phyloP scores from a whole-genome alignment of 1,284 basidiomycete species.

The Mycosarcoma mackinlayi region DNA sequence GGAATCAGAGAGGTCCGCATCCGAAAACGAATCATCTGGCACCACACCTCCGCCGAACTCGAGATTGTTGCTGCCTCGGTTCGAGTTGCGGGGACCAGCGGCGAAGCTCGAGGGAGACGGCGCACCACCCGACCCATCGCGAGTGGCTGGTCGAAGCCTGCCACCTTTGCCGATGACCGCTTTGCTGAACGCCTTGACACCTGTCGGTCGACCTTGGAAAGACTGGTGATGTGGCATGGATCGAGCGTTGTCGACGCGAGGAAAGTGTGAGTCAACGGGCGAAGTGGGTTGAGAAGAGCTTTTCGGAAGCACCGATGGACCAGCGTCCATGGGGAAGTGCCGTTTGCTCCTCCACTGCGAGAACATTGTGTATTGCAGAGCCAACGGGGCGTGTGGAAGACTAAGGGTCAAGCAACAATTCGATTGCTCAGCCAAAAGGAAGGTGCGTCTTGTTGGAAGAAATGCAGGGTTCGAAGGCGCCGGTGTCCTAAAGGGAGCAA shows the following conservation, averaged over 20 bases:
- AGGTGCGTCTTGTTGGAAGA: no score
- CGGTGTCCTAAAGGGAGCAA: no score
- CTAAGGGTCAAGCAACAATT: no score
- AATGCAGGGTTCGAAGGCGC: no score
- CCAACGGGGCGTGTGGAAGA: no score
- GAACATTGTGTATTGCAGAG: no score
- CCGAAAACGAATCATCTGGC: slow-evolving; percentile 33
- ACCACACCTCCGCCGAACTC: slow-evolving; percentile 48
- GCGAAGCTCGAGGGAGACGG: slow-evolving; percentile 38
- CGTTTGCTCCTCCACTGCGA: slow-evolving; percentile 48
- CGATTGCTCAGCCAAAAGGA: no score
- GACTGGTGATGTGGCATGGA: slow-evolving; percentile 5
- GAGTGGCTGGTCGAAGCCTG: slow-evolving; percentile 25
- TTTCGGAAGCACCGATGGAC: slow-evolving; percentile 15
- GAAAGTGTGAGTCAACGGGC: slow-evolving; percentile 6
- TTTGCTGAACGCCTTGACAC: slow-evolving; percentile 26
- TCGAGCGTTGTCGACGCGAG: slow-evolving; percentile 8
- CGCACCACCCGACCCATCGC: slow-evolving; percentile 14
- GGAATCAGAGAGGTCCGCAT: slow-evolving; percentile 21
- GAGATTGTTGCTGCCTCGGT: slow-evolving; percentile 23
- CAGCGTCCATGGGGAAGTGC: slow-evolving; percentile 37
- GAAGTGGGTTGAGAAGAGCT: slow-evolving; percentile 11
- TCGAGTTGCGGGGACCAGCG: slow-evolving; percentile 35
- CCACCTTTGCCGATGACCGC: slow-evolving; percentile 24
- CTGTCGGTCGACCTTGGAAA: slow-evolving; percentile 5